These are phyloP conservation scores for Colletotrichum caudatum DNA, from an alignment of 2,329 filamentous ascomycete genomes.

Conservation along the genomic window DNA sequence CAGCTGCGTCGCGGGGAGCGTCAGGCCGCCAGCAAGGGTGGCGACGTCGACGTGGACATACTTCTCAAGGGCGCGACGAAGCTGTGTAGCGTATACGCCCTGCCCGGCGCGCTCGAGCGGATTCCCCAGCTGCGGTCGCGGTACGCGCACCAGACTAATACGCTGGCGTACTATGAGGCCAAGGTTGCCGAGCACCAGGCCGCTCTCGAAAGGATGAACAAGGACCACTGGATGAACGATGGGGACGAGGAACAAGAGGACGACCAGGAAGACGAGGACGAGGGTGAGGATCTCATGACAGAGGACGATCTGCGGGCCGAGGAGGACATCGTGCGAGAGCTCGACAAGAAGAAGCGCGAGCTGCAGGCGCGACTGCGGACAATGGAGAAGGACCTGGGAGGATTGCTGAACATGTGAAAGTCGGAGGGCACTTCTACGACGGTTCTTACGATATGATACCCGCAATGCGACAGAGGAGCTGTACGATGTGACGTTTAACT, in stretches of 20 bases:
- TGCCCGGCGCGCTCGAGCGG: slow-evolving; percentile 81
- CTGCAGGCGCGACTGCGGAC: slow-evolving; percentile 64
- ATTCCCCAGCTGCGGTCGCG: slow-evolving; percentile 79
- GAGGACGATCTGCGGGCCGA: slow-evolving; percentile 77
- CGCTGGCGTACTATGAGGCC: slow-evolving; percentile 83
- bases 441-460: slow-evolving; percentile 31
- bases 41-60: slow-evolving; percentile 87
- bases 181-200: slow-evolving; percentile 82
- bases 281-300: slow-evolving; percentile 64
- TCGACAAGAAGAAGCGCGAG: slow-evolving; percentile 69
- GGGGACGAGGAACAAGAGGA: slow-evolving; percentile 67
- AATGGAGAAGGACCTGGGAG: slow-evolving; percentile 69
- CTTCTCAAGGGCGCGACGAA: slow-evolving; percentile 89
- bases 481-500: slow-evolving; percentile 22
- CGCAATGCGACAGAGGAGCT: slow-evolving; percentile 32
- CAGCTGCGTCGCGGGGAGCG: slow-evolving; percentile 72
- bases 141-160: slow-evolving; percentile 77
- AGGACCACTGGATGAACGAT: slow-evolving; percentile 67
- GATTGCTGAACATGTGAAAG: slow-evolving; percentile 63
- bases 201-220: slow-evolving; percentile 80
- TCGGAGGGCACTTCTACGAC: slow-evolving; percentile 5
- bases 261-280: slow-evolving; percentile 53
- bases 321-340: slow-evolving; percentile 72
- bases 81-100: slow-evolving; percentile 86
- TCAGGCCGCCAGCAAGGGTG: slow-evolving; percentile 63